Evolutionary conservation across 805 yeast species (phyloP), one percentile per base, ranked within the genome.

Genomic region (Barnettozyma wickerhamii): DNA sequence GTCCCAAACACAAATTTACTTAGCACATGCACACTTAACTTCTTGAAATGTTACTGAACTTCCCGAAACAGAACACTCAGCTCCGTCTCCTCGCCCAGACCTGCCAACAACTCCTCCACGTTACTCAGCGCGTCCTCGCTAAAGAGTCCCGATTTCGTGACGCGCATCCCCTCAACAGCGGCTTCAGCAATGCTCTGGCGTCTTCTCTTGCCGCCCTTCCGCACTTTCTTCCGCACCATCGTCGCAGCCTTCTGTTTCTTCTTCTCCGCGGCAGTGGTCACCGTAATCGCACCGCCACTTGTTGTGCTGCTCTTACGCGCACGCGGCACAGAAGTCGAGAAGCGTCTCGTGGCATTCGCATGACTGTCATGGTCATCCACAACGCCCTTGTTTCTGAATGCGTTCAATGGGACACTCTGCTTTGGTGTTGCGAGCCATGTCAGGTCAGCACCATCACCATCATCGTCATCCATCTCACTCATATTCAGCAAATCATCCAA

Each of bases 401-500:
- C 97, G 2, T 95, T 85, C 30, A 90, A 64, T 4, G 97, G 97
- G 7, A 88, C 80, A 41, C 71, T 71, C 57, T 73, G 75, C 56
- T 63, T 59, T 37, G 38, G 64, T 49, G 34, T 47, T 53, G 65
- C 58, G 38, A 62, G 39, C 47, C 65, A 54, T 12, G 54, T 53
- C 34, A 69, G 65, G 56, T 71, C 58, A 20, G 51, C 44, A 10
- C 40, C 32, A 17, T 65, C 73, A 38, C 77, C 82, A 44, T 75
- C 75, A 21, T 78, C 83, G 47, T 84, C 86, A 52, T 86, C 95
- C 47, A 89, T 68, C 58, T 86, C 96, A 58, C 91, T 83, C 65
- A 91, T 83, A 59, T 91, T 88, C 53, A 91, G 70, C 44, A 89
- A 71, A 55, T 91, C 97, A 59, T 89, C 95, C 38, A 91, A 58